phyloP scores from a whole-genome alignment of 495 filamentous ascomycete genomes.

The Trichoderma parareesei region DNA sequence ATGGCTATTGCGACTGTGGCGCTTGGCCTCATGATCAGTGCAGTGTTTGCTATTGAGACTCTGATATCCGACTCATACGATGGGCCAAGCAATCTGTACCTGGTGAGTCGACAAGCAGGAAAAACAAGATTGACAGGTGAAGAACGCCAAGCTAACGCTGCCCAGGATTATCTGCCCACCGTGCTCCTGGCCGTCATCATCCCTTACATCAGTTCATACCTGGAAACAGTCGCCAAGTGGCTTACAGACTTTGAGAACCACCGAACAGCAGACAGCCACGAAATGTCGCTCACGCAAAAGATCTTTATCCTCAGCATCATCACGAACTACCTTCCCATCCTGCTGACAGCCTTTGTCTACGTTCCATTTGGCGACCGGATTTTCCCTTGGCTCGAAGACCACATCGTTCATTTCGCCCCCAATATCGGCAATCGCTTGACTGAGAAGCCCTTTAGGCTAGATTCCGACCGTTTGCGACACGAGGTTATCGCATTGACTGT shows the following conservation, averaged over 20 bases:
- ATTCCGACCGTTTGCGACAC: slow-evolving; percentile 13
- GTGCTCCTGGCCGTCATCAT: slow-evolving; percentile 11
- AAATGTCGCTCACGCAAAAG: slow-evolving; percentile 16
- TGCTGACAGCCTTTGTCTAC: slow-evolving; percentile 17
- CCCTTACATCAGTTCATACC: slow-evolving; percentile 12
- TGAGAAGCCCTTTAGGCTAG: slow-evolving; percentile 10
- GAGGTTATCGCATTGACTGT: slow-evolving; percentile 15
- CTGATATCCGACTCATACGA: slow-evolving; percentile 14
- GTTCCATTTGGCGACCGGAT: slow-evolving; percentile 14
- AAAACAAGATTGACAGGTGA: not conserved
- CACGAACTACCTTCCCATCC: slow-evolving; percentile 15
- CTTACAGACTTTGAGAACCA: slow-evolving; percentile 16
- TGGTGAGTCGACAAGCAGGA: not conserved
- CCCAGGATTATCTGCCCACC: slow-evolving; percentile 14
- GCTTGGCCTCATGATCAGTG: slow-evolving; percentile 11
- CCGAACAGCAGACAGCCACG: slow-evolving; percentile 13
- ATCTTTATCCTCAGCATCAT: slow-evolving; percentile 15
- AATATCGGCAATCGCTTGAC: slow-evolving; percentile 4
- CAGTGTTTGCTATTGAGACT: slow-evolving; percentile 14
- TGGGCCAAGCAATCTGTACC: slow-evolving; percentile 12
- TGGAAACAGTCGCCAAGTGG: slow-evolving; percentile 8
- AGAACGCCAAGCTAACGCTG: no score
- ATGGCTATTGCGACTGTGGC: slow-evolving; percentile 5
- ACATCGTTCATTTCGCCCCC: not conserved
- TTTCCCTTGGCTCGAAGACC: slow-evolving; percentile 10